Conservation (phyloP, 1,284 basidiomycete species). For the Cryptococcus jaspeensis region DNA sequence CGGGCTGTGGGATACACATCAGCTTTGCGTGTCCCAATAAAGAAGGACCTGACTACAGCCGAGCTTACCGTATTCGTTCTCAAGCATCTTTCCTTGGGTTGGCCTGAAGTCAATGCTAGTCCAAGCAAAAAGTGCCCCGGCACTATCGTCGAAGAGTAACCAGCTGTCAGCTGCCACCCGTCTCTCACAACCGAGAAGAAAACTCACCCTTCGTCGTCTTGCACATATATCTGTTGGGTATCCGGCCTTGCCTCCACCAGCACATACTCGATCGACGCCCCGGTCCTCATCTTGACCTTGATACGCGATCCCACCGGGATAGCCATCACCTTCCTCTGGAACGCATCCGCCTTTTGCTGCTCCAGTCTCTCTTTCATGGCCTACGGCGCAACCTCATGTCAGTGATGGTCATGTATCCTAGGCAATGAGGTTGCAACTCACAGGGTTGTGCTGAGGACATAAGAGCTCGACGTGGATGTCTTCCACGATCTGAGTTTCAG, state of each 20-base stretch:
- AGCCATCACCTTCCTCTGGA: conserved; percentile 60
- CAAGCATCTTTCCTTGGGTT: conserved; percentile 9
- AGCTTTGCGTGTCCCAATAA: neutral
- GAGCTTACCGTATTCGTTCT: conserved; percentile 40
- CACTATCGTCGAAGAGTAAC: neutral
- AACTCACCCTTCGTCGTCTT: conserved; percentile 13
- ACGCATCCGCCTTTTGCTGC: conserved; percentile 65
- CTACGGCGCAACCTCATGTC: conserved; percentile 48
- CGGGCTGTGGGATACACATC: conserved; percentile 2
- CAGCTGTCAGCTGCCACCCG: neutral
- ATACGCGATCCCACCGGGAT: conserved; percentile 68
- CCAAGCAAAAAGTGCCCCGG: conserved; percentile 17
- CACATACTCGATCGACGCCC: conserved; percentile 63
- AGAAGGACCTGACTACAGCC: neutral
- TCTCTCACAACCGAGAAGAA: neutral
- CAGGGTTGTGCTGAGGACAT: conserved; percentile 79
- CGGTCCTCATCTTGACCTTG: conserved; percentile 73
- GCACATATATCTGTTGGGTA: conserved; percentile 10
- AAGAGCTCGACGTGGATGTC: conserved; percentile 70
- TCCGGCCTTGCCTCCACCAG: conserved; percentile 42
- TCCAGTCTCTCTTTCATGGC: conserved; percentile 68
- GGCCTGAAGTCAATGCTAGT: conserved; percentile 27
- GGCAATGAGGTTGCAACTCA: conserved; percentile 50
- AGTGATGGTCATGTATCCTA: too few relatives aligned
- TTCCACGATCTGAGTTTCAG: conserved; percentile 63